phyloP scores from a whole-genome alignment of 2,329 filamentous ascomycete species.

The Colletotrichum tofieldiae region DNA sequence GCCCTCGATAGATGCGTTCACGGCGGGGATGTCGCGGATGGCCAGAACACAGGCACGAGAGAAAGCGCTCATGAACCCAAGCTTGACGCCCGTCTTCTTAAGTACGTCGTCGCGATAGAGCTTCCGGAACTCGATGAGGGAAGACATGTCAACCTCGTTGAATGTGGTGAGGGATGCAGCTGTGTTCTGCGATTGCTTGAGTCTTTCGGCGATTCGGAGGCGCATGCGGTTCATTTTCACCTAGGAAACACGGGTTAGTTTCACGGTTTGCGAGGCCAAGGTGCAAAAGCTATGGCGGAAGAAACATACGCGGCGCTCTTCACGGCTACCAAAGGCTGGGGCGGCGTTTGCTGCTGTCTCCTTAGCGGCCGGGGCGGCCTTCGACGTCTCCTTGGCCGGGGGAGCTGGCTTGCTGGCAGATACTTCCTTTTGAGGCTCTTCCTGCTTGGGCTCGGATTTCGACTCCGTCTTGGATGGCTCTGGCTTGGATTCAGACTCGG shows the following conservation, averaged over 20 bases:
- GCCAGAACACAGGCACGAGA: constrained; percentile 90
- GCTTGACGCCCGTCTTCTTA: constrained; percentile 96
- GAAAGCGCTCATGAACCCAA: constrained; percentile 99
- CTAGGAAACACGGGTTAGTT: constrained; percentile 58
- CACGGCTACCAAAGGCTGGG: constrained; percentile 77
- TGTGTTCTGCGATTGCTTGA: constrained; percentile 99
- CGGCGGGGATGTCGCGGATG: constrained; percentile 93
- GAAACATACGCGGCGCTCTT: constrained; percentile 85
- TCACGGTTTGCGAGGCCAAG: neutral
- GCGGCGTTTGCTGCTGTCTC: constrained; percentile 49
- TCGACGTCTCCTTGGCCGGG: constrained; percentile 44
- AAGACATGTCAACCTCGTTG: constrained; percentile 99
- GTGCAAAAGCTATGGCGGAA: neutral
- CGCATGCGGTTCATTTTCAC: constrained; percentile 99
- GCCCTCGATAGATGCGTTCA: constrained; percentile 98
- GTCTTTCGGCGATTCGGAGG: constrained; percentile 93
- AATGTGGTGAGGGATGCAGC: constrained; percentile 97
- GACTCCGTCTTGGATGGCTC: constrained; percentile 52
- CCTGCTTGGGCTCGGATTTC: constrained; percentile 59
- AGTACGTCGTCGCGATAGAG: constrained; percentile 96
- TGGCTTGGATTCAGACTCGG: constrained; percentile 38
- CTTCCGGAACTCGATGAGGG: constrained; percentile 96
- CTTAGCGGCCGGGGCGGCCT: constrained; percentile 46
- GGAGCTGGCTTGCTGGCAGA: constrained; percentile 42
- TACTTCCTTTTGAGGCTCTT: constrained; percentile 57